Evolutionary conservation across 768 basidiomycete genomes (phyloP).

Genomic region (Hypholoma fasciculare): DNA sequence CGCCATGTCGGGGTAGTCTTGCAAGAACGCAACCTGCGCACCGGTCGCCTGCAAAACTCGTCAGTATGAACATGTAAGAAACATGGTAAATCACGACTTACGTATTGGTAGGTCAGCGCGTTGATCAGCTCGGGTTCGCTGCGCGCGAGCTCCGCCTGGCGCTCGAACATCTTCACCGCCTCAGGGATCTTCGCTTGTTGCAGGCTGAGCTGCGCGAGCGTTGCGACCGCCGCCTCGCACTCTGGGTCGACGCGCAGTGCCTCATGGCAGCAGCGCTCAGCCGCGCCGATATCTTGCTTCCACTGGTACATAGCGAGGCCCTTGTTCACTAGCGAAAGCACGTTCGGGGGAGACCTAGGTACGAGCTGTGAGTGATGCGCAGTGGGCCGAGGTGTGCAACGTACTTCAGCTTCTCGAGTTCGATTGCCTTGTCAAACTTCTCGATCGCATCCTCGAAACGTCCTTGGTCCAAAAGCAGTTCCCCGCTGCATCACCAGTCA

Average conservation of each 20-base stretch:
- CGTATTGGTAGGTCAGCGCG: constrained; percentile 78
- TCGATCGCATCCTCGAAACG: constrained; percentile 86
- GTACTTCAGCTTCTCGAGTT: constrained; percentile 79
- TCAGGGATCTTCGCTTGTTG: constrained; percentile 89
- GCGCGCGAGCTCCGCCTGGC: constrained; percentile 82
- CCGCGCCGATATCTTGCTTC: constrained; percentile 84
- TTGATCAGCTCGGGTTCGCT: constrained; percentile 86
- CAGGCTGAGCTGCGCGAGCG: constrained; percentile 88
- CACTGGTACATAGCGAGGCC: constrained; percentile 96
- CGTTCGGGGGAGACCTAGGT: constrained; percentile 60
- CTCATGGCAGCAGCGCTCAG: constrained; percentile 84
- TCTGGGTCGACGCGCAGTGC: constrained; percentile 88
- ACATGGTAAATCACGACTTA: constrained; percentile 32
- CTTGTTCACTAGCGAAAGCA: constrained; percentile 94
- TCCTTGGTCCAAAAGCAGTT: constrained; percentile 90
- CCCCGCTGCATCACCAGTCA: constrained; percentile 60
- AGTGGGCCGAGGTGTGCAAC: constrained; percentile 16
- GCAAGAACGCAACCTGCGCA: constrained; percentile 81
- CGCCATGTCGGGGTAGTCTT: constrained; percentile 85
- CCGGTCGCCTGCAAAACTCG: constrained; percentile 60
- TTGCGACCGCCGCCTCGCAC: constrained; percentile 96
- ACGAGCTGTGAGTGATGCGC: neutral
- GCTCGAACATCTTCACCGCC: constrained; percentile 85
- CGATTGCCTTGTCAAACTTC: constrained; percentile 90
- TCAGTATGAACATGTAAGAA: constrained; percentile 1